phyloP scores from a whole-genome alignment of 306 rosid species.

The Acacia acuminata region DNA sequence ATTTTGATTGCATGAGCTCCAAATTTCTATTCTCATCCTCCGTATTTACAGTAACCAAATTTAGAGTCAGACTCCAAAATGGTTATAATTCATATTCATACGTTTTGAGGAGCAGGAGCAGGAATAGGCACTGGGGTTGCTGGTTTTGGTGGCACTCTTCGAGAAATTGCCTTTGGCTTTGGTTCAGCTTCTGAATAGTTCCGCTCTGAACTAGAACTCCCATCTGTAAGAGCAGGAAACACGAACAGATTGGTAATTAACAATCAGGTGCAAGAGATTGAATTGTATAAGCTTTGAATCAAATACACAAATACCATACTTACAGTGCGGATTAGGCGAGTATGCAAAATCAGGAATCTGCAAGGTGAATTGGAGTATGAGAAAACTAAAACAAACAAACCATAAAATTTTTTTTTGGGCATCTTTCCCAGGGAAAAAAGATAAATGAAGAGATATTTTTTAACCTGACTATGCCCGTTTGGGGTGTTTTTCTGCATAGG shows the following conservation, averaged over 20 bases:
- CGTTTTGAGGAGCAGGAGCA: conserved; percentile 64
- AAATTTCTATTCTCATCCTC: conserved; percentile 38
- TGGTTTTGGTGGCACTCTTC: conserved; percentile 62
- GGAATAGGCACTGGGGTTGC: conserved; percentile 39
- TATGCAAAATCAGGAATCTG: conserved; percentile 98
- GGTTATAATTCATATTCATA: conserved; percentile 52
- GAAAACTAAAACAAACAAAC: conserved; percentile 30
- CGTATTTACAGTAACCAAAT: conserved; percentile 49
- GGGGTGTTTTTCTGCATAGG: conserved; percentile 71
- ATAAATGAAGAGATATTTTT: conserved; percentile 15
- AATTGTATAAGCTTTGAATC: conserved; percentile 43
- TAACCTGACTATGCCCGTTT: conserved; percentile 86
- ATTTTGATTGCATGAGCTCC: conserved; percentile 40
- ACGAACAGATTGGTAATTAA: not conserved
- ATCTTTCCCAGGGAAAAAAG: conserved; percentile 26
- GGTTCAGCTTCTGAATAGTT: conserved; percentile 80
- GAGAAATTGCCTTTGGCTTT: conserved; percentile 63
- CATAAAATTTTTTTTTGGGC: not conserved
- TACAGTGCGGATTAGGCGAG: conserved; percentile 98
- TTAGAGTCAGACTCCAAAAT: conserved; percentile 51
- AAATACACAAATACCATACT: conserved; percentile 45
- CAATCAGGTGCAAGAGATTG: conserved; percentile 2
- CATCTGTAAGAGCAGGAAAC: conserved; percentile 53
- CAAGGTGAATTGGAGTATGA: conserved; percentile 40
- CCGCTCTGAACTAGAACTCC: conserved; percentile 88